Percentiles rank a stretch among this genome's conserved stretches.
phyloP scores from a whole-genome alignment of 441 rosid species.

The Eruca vesicaria region DNA sequence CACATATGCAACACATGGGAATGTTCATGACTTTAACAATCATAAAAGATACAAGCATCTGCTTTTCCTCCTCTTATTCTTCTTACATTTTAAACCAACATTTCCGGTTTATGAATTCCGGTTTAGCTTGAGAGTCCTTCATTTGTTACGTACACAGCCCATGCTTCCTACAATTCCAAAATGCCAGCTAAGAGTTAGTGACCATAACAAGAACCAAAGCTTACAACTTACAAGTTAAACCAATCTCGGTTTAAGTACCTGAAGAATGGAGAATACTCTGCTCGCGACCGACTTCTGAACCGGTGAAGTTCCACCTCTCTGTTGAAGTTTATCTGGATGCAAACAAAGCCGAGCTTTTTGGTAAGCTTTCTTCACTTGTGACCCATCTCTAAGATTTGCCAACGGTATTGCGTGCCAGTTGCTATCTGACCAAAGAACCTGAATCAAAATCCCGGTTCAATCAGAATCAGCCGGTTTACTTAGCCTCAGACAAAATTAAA shows the following conservation, averaged over 20 bases:
- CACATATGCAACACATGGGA: conserved; percentile 20
- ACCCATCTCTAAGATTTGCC: conserved; percentile 59
- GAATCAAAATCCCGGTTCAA: conserved; percentile 14
- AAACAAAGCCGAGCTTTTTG: conserved; percentile 93
- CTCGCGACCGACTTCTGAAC: conserved; percentile 69
- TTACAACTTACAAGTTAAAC: background rate
- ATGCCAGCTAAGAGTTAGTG: background rate
- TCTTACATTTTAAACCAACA: conserved; percentile 7
- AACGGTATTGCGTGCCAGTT: conserved; percentile 64
- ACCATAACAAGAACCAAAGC: background rate
- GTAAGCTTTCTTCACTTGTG: conserved; percentile 87
- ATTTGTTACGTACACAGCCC: conserved; percentile 36
- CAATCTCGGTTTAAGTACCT: conserved; percentile 47
- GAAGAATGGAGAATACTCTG: conserved; percentile 74
- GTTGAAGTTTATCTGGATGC: conserved; percentile 95
- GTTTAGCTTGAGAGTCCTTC: conserved; percentile 34
- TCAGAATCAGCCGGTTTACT: background rate
- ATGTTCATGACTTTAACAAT: conserved; percentile 19
- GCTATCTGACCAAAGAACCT: conserved; percentile 81
- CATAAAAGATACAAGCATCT: background rate
- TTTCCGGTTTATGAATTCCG: background rate
- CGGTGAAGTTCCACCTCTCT: conserved; percentile 69
- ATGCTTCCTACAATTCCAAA: conserved; percentile 30
- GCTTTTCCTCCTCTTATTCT: background rate
- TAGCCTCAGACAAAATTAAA: background rate